Conservation (phyloP, 2,329 filamentous ascomycete genomes). For the Fusarium piperis region DNA sequence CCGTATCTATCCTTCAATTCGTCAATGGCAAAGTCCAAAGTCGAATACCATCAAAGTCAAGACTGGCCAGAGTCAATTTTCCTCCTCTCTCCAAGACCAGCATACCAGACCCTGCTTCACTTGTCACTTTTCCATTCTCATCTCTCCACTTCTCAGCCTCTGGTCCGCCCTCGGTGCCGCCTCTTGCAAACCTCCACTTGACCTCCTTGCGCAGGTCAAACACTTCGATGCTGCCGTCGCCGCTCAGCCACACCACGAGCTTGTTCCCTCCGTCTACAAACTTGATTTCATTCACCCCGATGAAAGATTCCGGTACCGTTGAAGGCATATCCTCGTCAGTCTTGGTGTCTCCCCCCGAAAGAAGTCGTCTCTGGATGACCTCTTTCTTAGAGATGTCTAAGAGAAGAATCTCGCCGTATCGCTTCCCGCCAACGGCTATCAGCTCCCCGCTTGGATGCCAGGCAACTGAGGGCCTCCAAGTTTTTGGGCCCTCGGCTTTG, state of each 20-base stretch:
- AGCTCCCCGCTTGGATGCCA: conserved; percentile 19
- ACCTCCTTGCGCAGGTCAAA: conserved; percentile 9
- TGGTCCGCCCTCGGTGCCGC: conserved; percentile 14
- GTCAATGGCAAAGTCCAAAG: conserved; percentile 7
- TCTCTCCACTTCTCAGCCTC: conserved; percentile 14
- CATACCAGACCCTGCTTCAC: conserved; percentile 1
- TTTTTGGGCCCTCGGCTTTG: neutral
- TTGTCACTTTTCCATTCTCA: conserved; percentile 16
- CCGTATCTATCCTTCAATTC: neutral
- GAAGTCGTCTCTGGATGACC: neutral
- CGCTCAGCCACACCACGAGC: neutral
- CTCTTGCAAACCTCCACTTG: conserved; percentile 25
- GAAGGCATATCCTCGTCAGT: neutral
- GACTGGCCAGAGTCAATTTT: neutral
- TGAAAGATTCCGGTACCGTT: neutral
- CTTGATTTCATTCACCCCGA: neutral
- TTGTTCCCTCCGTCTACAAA: conserved; percentile 22
- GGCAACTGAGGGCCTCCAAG: conserved; percentile 8
- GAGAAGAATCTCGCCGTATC: conserved; percentile 7
- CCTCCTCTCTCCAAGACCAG: conserved; percentile 12
- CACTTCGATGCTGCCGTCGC: conserved; percentile 19
- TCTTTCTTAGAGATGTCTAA: neutral
- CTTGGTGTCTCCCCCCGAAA: neutral
- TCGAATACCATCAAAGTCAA: conserved; percentile 22
- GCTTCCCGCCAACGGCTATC: conserved; percentile 14